These are phyloP conservation scores for Quercus aquifolioides DNA, from an alignment of 306 rosid genomes.

Conservation along the genomic window DNA sequence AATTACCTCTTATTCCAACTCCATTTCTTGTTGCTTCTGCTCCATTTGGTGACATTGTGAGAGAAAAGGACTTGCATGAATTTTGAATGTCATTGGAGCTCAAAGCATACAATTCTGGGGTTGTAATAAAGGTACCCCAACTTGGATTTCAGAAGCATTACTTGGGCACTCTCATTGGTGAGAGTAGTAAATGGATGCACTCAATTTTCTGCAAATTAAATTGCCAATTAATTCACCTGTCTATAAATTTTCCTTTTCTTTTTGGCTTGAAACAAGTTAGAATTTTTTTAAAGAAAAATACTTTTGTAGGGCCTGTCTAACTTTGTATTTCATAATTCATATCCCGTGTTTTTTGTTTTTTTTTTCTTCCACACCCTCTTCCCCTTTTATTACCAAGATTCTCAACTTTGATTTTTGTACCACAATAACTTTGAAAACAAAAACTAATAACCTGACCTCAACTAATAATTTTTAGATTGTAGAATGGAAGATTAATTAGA, in stretches of 20 bases:
- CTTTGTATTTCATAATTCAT: too few species aligned
- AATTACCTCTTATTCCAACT: not conserved
- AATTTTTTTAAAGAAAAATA: not conserved
- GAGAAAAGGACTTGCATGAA: not conserved
- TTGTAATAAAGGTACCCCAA: not conserved
- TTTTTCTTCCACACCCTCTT: too few species aligned
- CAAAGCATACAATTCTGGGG: not conserved
- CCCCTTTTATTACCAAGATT: too few species aligned
- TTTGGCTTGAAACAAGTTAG: not conserved
- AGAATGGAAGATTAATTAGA: too few species aligned
- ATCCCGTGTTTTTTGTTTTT: too few species aligned
- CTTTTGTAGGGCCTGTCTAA: too few species aligned
- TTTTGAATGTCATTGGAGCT: not conserved
- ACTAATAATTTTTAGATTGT: too few species aligned
- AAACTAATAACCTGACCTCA: too few species aligned
- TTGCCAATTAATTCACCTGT: too few species aligned
- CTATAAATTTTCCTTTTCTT: not conserved
- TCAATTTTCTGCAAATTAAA: not conserved
- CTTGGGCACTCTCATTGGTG: not conserved
- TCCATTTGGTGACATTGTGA: not conserved
- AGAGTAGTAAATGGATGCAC: not conserved
- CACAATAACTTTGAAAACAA: too few species aligned
- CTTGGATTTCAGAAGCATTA: not conserved
- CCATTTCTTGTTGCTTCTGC: slow-evolving; percentile 21
- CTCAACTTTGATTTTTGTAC: too few species aligned